Percentiles rank a stretch among this genome's conserved stretches.
Evolutionary conservation across 805 yeast genomes (phyloP).

Genomic region (Saitoella complicata): DNA sequence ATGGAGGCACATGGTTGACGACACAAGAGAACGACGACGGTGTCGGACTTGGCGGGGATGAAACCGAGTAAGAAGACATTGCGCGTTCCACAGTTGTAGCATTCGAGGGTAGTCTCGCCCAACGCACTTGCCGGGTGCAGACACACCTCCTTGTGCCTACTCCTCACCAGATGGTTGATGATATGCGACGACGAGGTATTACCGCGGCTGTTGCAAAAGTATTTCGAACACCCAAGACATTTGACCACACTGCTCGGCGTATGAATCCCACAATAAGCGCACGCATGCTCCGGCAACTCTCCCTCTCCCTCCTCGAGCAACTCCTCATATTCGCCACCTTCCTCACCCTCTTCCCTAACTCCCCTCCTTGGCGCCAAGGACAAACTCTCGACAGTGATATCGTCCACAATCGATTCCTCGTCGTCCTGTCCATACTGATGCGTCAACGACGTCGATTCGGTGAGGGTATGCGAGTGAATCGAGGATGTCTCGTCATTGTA

Average conservation of each 20-base stretch:
- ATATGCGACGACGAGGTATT: constrained; percentile 57
- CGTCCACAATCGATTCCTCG: too few species aligned
- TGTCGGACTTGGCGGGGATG: constrained; percentile 72
- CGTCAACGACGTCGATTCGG: too few species aligned
- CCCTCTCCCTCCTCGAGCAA: too few species aligned
- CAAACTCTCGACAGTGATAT: too few species aligned
- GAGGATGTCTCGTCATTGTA: too few species aligned
- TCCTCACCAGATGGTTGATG: constrained; percentile 65
- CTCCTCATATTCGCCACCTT: too few species aligned
- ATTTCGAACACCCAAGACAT: constrained; percentile 60
- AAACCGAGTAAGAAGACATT: constrained; percentile 73
- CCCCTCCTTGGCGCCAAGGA: too few species aligned
- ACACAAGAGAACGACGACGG: constrained; percentile 74
- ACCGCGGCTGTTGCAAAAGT: constrained; percentile 76
- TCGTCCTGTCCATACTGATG: too few species aligned
- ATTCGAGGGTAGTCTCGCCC: constrained; percentile 77
- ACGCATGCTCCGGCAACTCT: too few species aligned
- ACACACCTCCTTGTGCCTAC: constrained; percentile 57
- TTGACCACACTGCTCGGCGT: constrained; percentile 49
- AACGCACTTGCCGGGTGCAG: constrained; percentile 67
- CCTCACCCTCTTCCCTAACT: too few species aligned
- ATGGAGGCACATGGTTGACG: constrained; percentile 55
- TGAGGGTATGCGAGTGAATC: too few species aligned
- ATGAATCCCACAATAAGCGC: constrained; percentile 55
- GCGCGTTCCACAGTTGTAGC: constrained; percentile 75